Conservation (phyloP, 345 rosid species). For the Rhodomyrtus tomentosa region DNA sequence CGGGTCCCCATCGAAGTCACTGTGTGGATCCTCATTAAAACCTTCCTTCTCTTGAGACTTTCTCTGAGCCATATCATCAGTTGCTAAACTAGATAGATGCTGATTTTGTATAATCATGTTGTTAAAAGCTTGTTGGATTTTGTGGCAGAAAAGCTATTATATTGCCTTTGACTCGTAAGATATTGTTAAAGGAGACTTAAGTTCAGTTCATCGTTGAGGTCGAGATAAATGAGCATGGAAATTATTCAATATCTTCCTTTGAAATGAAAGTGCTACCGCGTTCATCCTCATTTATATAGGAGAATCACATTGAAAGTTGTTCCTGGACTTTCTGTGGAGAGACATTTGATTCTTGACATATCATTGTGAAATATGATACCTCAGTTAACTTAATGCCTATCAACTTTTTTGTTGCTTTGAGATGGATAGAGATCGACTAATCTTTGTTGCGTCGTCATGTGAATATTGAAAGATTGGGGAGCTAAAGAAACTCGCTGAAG, state of each 20-base stretch:
- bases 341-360: too few relatives aligned
- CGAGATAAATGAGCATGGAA: neutral
- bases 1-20: conserved; percentile 50
- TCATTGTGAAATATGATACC: too few relatives aligned
- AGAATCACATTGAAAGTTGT: neutral
- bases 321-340: too few relatives aligned
- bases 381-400: neutral
- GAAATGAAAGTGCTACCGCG: neutral
- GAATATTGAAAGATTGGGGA: conserved; percentile 15
- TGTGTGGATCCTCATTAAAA: conserved; percentile 8
- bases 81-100: neutral
- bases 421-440: neutral
- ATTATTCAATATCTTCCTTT: neutral
- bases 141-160: neutral
- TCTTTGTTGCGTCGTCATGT: neutral
- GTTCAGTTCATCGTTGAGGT: neutral
- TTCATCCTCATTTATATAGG: neutral
- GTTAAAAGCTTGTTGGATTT: neutral
- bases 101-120: neutral
- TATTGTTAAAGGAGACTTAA: neutral
- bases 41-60: neutral
- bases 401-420: neutral
- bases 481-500: conserved; percentile 59
- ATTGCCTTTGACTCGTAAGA: neutral
- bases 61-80: neutral